A percentile compares a stretch with the other conserved stretches of the same genome.
Evolutionary conservation across 1,284 basidiomycete species (phyloP).

Genomic region (Acaromyces ingoldii): DNA sequence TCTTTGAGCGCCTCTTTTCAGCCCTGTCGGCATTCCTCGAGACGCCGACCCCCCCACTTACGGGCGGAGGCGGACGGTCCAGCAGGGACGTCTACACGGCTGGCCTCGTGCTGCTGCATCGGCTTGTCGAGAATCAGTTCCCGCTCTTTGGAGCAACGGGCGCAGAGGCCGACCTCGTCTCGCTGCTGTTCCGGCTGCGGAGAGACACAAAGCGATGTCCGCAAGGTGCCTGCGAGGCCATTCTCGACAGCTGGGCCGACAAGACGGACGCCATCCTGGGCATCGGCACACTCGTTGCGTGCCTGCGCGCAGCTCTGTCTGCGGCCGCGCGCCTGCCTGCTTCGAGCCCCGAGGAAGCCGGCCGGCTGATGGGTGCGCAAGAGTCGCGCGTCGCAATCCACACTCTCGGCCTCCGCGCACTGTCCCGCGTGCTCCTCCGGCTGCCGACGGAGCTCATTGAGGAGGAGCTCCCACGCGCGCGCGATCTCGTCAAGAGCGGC

Average conservation of each 20-base stretch:
- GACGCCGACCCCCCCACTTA: neutral
- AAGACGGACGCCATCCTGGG: constrained; percentile 29
- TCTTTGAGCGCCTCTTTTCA: constrained; percentile 14
- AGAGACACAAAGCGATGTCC: neutral
- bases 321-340: neutral
- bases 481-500: neutral
- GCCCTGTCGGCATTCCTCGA: constrained; percentile 14
- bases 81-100: constrained; percentile 16
- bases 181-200: constrained; percentile 7
- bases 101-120: constrained; percentile 26
- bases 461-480: constrained; percentile 23
- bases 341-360: neutral
- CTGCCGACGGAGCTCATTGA: constrained; percentile 32
- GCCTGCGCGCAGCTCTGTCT: neutral
- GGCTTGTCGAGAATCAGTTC: constrained; percentile 29
- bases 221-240: constrained; percentile 14
- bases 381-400: neutral
- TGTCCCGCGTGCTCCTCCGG: constrained; percentile 15
- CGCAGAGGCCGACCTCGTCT: constrained; percentile 19
- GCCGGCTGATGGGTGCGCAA: no score
- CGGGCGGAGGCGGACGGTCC: no score
- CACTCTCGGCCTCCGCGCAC: constrained; percentile 7
- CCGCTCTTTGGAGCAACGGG: constrained; percentile 14
- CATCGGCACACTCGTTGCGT: constrained; percentile 10
- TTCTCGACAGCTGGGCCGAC: constrained; percentile 14